Base-by-base conservation (phyloP, 176 grass and related monocot species). In the Oryza brachyantha region DNA sequence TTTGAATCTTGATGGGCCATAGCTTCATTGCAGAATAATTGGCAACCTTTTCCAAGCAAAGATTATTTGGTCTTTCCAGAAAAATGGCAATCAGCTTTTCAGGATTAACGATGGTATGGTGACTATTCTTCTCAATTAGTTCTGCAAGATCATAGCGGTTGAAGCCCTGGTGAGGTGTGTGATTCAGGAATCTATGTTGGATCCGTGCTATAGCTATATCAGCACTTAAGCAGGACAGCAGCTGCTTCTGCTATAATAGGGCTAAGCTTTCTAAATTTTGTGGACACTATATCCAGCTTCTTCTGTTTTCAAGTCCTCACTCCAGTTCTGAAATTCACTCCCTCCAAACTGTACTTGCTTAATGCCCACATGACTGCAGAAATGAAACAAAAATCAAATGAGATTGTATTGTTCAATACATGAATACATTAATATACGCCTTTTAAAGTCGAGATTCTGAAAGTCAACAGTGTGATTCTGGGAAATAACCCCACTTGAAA, bases 341-440 rank as follows among this genome's bases (percentile, higher is more conserved):
- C 96, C 96, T 73, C 96, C 96, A 81, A 94, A 93, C 28, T 90
- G 72, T 52, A 95, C 62, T 90, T 93, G 87, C 77, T 93, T 98
- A 86, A 98, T 94, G 57, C 92, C 96, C 48, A 93, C 81, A 93
- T 93, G 79, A 76, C 90, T 98, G 85, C 66, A 75, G 37, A 72
- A 84, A 73, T 13, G 1, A 73, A 77, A 74, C 40, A 86, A 10
- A 75, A 75, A 81, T 13, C 4, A 34, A 80, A 91, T 81, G 63
- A 76, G 76, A 81, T 50, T 40, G 29, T 73, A 66, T 75, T 37
- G 13, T 76, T 76, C 38, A 11, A 72, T 19, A 50, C 37, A 67
- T 27, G 13, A 69, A 70, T 61, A 77, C 36, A 41, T 50, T 28
- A 37, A 66, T 61, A 78, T 61, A 73, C 21, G 40, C 63, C 68